These are phyloP conservation scores for Gentiana straminea DNA, from an alignment of 257 asterid genomes.

Conservation along the genomic window DNA sequence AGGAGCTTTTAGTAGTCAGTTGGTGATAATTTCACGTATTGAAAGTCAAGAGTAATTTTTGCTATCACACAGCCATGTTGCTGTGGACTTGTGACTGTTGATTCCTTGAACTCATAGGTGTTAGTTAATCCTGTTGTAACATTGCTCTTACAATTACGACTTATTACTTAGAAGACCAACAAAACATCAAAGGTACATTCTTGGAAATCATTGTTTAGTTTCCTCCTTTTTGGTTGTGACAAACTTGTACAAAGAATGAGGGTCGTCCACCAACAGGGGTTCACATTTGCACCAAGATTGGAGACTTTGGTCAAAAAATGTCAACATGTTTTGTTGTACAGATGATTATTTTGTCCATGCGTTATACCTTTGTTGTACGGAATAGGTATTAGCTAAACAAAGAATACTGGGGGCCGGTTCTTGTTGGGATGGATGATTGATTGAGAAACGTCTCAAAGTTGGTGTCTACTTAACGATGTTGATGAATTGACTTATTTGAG, in stretches of 20 bases:
- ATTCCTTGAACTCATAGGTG: conserved; percentile 17
- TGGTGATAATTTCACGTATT: conserved; percentile 8
- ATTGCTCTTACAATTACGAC: conserved; percentile 22
- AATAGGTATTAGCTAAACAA: neutral
- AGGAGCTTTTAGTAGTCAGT: conserved; percentile 5
- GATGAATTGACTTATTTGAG: neutral
- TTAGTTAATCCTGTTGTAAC: conserved; percentile 18
- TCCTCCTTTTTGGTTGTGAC: conserved; percentile 8
- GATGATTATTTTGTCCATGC: neutral
- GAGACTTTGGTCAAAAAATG: neutral
- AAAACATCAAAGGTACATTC: conserved; percentile 8
- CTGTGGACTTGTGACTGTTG: conserved; percentile 17
- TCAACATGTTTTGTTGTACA: neutral
- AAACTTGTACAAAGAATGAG: conserved; percentile 27
- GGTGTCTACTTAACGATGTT: neutral
- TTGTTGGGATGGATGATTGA: neutral
- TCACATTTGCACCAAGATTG: neutral
- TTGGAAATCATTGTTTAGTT: conserved; percentile 3
- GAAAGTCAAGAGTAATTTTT: conserved; percentile 13
- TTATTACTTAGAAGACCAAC: conserved; percentile 9
- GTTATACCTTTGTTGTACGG: neutral
- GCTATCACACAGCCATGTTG: conserved; percentile 19
- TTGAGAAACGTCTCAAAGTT: neutral
- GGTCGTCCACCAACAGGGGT: conserved; percentile 4
- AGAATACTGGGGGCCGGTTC: too few species aligned